A percentile compares a stretch with the other conserved stretches of the same genome.
phyloP scores from a whole-genome alignment of 495 filamentous ascomycete species.

The Penicillium chermesinum region DNA sequence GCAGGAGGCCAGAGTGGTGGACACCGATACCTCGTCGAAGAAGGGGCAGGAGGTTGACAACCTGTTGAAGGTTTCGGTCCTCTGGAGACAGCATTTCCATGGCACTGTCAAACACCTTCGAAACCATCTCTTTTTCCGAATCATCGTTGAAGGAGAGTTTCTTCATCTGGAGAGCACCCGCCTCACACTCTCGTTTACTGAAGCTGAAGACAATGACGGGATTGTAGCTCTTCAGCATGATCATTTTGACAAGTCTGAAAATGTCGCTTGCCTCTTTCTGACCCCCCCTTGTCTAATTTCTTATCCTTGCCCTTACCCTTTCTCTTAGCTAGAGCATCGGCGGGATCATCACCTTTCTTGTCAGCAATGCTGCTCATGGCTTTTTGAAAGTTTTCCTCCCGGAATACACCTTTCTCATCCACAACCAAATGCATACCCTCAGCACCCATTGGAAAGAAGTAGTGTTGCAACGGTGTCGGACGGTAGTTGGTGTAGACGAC shows the following conservation, averaged over 20 bases:
- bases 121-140: slow-evolving; percentile 92
- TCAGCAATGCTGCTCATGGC: slow-evolving; percentile 88
- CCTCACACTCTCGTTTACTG: slow-evolving; percentile 94
- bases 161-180: slow-evolving; percentile 76
- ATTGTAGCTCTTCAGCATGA: slow-evolving; percentile 92
- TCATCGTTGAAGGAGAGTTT: slow-evolving; percentile 92
- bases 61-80: slow-evolving; percentile 81
- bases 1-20: slow-evolving; percentile 92
- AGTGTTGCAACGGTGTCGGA: slow-evolving; percentile 92
- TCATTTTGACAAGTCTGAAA: slow-evolving; percentile 96
- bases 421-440: slow-evolving; percentile 93
- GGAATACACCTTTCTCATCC: slow-evolving; percentile 91
- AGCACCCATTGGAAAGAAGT: slow-evolving; percentile 91
- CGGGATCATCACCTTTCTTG: slow-evolving; percentile 77
- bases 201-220: slow-evolving; percentile 99
- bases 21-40: slow-evolving; percentile 90
- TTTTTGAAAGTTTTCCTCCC: slow-evolving; percentile 94
- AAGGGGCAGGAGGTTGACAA: slow-evolving; percentile 83
- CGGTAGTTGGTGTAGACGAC: slow-evolving; percentile 98
- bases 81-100: slow-evolving; percentile 87
- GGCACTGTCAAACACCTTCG: slow-evolving; percentile 87
- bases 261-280: slow-evolving; percentile 74
- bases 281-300: slow-evolving; percentile 80
- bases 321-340: slow-evolving; percentile 67
- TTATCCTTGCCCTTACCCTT: slow-evolving; percentile 89